Percentiles rank a stretch among this genome's conserved stretches.
These are phyloP conservation scores for Penicillium cataractarum DNA, from an alignment of 495 filamentous ascomycete species.

Conservation along the genomic window DNA sequence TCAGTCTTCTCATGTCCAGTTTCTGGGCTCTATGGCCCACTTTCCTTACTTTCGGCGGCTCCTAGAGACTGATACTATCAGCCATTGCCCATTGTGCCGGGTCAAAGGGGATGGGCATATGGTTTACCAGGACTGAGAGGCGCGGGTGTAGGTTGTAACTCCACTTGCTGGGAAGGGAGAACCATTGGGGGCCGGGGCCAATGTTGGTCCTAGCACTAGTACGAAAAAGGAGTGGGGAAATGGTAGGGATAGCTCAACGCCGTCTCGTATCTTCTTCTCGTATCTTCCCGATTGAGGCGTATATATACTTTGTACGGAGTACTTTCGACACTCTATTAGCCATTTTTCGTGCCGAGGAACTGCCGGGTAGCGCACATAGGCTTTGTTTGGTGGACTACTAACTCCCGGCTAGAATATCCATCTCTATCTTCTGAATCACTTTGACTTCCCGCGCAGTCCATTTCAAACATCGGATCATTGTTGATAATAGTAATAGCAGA, in stretches of 20 bases:
- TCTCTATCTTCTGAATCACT: neutral
- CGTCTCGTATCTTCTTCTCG: constrained; percentile 7
- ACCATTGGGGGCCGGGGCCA: neutral
- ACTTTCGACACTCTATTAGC: neutral
- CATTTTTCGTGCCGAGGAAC: neutral
- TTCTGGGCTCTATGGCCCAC: neutral
- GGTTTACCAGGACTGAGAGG: neutral
- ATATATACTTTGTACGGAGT: neutral
- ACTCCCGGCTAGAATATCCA: neutral
- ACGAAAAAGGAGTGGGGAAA: neutral
- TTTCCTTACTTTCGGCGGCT: neutral
- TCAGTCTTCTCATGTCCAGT: neutral
- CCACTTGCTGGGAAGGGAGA: neutral
- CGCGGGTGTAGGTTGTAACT: neutral
- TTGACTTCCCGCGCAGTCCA: neutral
- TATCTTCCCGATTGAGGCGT: neutral
- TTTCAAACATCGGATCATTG: neutral
- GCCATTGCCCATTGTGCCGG: neutral
- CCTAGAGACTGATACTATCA: neutral
- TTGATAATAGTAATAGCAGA: neutral
- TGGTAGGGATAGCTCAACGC: neutral
- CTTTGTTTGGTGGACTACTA: neutral
- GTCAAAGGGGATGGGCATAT: neutral
- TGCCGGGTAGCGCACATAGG: neutral
- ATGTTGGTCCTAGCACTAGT: neutral